Conservation (phyloP, 2,329 filamentous ascomycete genomes). For the Aspergillus sp. region DNA sequence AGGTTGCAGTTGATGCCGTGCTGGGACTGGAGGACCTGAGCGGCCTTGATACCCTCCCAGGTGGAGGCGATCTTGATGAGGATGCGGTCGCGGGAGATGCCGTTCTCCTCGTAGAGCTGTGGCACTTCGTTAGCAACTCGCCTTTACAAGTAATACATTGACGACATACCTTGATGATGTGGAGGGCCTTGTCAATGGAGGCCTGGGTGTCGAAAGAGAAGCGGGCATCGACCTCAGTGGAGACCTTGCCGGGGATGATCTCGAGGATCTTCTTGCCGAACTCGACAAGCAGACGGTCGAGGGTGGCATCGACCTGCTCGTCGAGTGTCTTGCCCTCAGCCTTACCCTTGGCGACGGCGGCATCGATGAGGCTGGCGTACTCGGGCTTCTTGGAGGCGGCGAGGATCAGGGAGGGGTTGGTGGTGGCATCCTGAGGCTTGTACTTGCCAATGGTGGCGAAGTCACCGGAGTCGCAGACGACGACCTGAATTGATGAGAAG, state of each 20-base stretch:
- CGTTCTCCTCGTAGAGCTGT: conserved; percentile 94
- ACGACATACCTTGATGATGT: conserved; percentile 80
- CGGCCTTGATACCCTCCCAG: conserved; percentile 99
- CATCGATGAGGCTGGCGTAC: conserved; percentile 89
- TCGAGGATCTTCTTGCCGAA: conserved; percentile 97
- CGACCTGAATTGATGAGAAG: conserved; percentile 60
- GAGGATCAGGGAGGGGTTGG: conserved; percentile 98
- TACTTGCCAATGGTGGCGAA: conserved; percentile 96
- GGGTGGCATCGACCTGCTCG: conserved; percentile 81
- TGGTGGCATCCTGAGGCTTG: conserved; percentile 99
- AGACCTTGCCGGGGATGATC: conserved; percentile 97
- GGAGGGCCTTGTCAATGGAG: conserved; percentile 91
- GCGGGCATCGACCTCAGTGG: conserved; percentile 93
- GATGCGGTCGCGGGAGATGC: conserved; percentile 89
- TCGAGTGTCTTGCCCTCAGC: conserved; percentile 66
- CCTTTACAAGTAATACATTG: too few species aligned
- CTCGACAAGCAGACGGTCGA: conserved; percentile 93
- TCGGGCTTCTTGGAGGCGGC: conserved; percentile 97
- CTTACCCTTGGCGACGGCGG: conserved; percentile 85
- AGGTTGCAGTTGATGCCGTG: conserved; percentile 98
- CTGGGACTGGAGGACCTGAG: conserved; percentile 92
- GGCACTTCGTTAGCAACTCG: conserved; percentile 10
- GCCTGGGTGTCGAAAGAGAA: conserved; percentile 95
- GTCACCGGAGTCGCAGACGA: conserved; percentile 95
- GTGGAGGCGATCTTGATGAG: conserved; percentile 99